Conservation (phyloP, 2,329 filamentous ascomycete species). For the Lecanosticta acicola region DNA sequence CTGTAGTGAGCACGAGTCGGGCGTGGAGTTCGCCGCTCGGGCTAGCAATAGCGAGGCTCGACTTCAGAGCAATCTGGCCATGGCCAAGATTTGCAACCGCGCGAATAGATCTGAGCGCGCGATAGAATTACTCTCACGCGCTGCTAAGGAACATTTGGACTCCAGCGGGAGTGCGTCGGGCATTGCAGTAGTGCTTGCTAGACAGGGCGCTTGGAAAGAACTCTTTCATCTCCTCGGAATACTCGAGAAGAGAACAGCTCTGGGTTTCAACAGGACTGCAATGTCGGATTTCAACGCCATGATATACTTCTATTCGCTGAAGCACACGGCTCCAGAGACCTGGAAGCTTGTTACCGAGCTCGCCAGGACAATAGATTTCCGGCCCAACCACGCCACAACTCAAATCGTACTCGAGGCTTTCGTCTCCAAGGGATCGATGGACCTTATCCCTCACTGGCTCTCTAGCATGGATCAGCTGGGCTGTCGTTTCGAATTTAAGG, state of each 20-base stretch:
- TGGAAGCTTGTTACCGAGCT: conserved; percentile 24
- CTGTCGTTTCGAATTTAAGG: conserved; percentile 14
- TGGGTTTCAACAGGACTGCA: neutral
- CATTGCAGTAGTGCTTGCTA: conserved; percentile 5
- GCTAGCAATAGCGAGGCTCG: neutral
- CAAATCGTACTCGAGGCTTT: conserved; percentile 23
- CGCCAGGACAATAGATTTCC: conserved; percentile 20
- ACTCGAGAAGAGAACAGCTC: conserved; percentile 1
- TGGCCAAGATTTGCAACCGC: conserved; percentile 8
- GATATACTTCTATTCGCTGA: conserved; percentile 14
- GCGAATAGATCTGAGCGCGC: conserved; percentile 7
- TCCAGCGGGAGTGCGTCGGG: neutral
- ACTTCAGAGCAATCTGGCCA: neutral
- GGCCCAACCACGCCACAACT: conserved; percentile 21
- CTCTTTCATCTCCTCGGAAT: conserved; percentile 3
- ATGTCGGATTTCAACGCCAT: conserved; percentile 17
- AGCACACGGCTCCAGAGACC: conserved; percentile 21
- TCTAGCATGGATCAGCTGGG: conserved; percentile 15
- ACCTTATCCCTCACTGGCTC: conserved; percentile 25
- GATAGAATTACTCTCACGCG: conserved; percentile 2
- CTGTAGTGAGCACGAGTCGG: neutral
- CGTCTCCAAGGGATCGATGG: conserved; percentile 14
- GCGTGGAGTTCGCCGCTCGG: neutral
- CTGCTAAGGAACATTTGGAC: neutral
- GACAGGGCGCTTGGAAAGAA: conserved; percentile 6